phyloP scores from a whole-genome alignment of 2,329 filamentous ascomycete genomes.

The Alternaria viburni region DNA sequence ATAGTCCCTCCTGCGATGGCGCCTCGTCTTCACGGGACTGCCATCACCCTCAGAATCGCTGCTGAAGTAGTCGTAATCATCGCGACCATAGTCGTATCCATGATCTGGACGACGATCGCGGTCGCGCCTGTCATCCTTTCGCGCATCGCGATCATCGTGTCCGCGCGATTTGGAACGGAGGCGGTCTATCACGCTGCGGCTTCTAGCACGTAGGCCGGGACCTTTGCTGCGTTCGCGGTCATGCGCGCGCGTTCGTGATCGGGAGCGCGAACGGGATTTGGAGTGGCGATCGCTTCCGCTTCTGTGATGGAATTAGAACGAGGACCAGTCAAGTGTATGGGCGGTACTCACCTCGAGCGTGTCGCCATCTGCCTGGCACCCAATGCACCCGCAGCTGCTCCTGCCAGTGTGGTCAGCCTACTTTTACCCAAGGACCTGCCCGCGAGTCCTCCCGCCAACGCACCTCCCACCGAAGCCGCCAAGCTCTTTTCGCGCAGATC shows the following conservation, averaged over 20 bases:
- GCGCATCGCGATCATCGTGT: constrained; percentile 17
- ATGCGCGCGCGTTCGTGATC: constrained; percentile 22
- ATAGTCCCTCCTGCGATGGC: constrained; percentile 19
- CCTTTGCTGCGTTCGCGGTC: constrained; percentile 21
- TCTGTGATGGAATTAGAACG: constrained; percentile 10
- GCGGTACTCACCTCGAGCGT: constrained; percentile 19
- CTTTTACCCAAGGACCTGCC: constrained; percentile 41
- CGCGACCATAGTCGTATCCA: constrained; percentile 25
- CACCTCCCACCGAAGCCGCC: constrained; percentile 47
- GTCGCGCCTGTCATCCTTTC: constrained; percentile 6
- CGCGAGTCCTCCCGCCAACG: constrained; percentile 47
- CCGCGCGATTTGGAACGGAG: constrained; percentile 34
- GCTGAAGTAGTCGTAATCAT: constrained; percentile 23
- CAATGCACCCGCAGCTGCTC: constrained; percentile 44
- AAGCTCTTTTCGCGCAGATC: constrained; percentile 41
- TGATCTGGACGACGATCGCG: constrained; percentile 25
- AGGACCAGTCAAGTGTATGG: not conserved
- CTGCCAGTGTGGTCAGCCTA: constrained; percentile 47
- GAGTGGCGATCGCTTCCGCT: constrained; percentile 27
- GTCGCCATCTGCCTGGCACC: constrained; percentile 36
- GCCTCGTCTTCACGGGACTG: constrained; percentile 19
- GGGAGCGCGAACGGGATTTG: constrained; percentile 23
- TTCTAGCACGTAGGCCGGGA: constrained; percentile 31
- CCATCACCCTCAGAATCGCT: constrained; percentile 20
- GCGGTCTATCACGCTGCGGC: constrained; percentile 31